A percentile compares a stretch with the other conserved stretches of the same genome.
Evolutionary conservation across 805 yeast genomes (phyloP).

Genomic region (Kodamaea laetipori): DNA sequence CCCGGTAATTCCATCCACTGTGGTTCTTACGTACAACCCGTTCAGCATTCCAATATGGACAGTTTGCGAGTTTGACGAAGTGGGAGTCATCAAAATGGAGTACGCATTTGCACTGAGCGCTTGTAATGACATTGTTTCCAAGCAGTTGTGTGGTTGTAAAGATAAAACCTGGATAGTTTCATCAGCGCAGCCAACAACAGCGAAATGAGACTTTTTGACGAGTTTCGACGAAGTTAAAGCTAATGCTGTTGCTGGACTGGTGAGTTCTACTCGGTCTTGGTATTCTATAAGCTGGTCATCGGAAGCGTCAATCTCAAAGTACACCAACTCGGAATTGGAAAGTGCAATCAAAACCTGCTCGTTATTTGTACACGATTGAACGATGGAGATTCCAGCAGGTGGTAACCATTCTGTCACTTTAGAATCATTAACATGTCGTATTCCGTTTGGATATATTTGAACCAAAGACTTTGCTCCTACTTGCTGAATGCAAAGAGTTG

Average conservation of each 20-base stretch:
- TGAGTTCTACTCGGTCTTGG: conserved; percentile 58
- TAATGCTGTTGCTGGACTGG: conserved; percentile 50
- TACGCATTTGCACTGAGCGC: conserved; percentile 53
- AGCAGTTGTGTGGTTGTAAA: conserved; percentile 56
- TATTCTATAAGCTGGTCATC: conserved; percentile 71
- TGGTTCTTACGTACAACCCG: conserved; percentile 74
- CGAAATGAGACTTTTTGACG: conserved; percentile 47
- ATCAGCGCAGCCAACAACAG: conserved; percentile 75
- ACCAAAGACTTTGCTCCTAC: conserved; percentile 63
- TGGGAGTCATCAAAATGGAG: conserved; percentile 26
- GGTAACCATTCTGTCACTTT: conserved; percentile 70
- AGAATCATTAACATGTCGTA: conserved; percentile 50
- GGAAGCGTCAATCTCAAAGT: conserved; percentile 71
- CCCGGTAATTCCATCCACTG: conserved; percentile 61
- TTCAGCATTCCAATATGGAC: conserved; percentile 81
- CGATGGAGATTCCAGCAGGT: conserved; percentile 71
- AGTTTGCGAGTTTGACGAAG: conserved; percentile 20
- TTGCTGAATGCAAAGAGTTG: conserved; percentile 69
- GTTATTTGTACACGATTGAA: conserved; percentile 60
- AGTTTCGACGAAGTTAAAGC: conserved; percentile 40
- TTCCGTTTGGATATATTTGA: conserved; percentile 73
- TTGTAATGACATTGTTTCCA: conserved; percentile 66
- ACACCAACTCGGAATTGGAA: conserved; percentile 72
- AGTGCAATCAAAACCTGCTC: conserved; percentile 72
- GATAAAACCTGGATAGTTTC: conserved; percentile 69